phyloP scores from a whole-genome alignment of 345 rosid species.

The Hibiscus mutabilis region DNA sequence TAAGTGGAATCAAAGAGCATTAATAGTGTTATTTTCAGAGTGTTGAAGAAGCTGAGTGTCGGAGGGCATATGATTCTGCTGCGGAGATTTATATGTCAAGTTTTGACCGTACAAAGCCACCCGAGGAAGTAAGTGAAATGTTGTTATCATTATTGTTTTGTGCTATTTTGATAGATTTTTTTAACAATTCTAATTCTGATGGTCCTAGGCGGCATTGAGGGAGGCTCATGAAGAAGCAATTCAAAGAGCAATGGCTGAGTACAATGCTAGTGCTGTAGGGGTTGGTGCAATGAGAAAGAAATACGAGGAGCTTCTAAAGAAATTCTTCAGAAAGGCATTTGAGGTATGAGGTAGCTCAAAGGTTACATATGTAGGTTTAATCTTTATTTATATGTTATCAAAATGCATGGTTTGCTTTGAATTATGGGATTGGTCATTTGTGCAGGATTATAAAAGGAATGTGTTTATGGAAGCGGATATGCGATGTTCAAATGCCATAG shows the following conservation, averaged over 20 bases:
- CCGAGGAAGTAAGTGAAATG: slow-evolving; percentile 69
- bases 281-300: slow-evolving; percentile 71
- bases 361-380: neutral
- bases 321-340: slow-evolving; percentile 71
- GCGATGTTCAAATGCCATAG: slow-evolving; percentile 59
- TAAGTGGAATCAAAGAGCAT: neutral
- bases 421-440: neutral
- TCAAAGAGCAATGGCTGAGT: slow-evolving; percentile 56
- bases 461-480: slow-evolving; percentile 88
- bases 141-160: slow-evolving; percentile 6
- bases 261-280: slow-evolving; percentile 75
- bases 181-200: slow-evolving; percentile 20
- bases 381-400: neutral
- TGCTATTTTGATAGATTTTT: slow-evolving; percentile 1
- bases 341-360: slow-evolving; percentile 38
- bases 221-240: slow-evolving; percentile 92
- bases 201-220: slow-evolving; percentile 61
- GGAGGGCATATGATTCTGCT: slow-evolving; percentile 82
- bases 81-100: slow-evolving; percentile 55
- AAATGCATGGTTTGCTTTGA: neutral
- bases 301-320: slow-evolving; percentile 77
- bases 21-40: slow-evolving; percentile 40
- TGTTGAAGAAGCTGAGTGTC: slow-evolving; percentile 98
- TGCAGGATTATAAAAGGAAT: slow-evolving; percentile 76
- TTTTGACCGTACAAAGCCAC: slow-evolving; percentile 68